Base-by-base conservation (phyloP, 331 rosid species). In the Prunus yedoensis region DNA sequence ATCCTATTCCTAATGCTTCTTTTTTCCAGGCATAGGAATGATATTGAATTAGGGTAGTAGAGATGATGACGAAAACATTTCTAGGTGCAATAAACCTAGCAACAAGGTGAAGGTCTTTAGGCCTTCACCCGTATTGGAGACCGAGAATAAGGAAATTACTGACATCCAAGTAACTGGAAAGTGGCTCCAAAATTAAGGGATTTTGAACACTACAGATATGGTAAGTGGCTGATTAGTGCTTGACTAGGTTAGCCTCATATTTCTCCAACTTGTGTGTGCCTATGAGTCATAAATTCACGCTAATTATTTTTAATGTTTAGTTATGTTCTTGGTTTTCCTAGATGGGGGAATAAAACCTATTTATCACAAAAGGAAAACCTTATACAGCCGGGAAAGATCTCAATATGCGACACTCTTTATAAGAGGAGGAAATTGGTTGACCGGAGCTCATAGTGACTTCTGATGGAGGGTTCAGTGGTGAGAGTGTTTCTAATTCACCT, bases 21-120 rank as follows among this genome's bases (percentile, higher is more conserved):
- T 43, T 83, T 86, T 90, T 83, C 85, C 52, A 75, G 80, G 89
- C 80, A 83, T 83, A 83, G 89, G 85, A 90, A 85, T 85, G 82
- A 73, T 80, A 81, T 46, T 77, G 88, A 85, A 86, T 80, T 92
- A 90, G n/a, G 90, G 86, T 78, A 75, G 87, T 83, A 92, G 89
- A 80, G 99, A 91, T 88, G 96, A 94, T 85, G 97, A 89, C 53
- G 99, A 90, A 87, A 94, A 86, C 7, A 77, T 89, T 75, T 47
- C 75, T 43, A 77, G 93, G 89, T 79, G 81, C 88, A 73, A 74
- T 72, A 90, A 90, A 81, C 75, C 79, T 74, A 76, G 92, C 82
- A 80, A 86, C 75, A 91, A 88, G 75, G 68, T 74, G 4, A 94
- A 85, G 85, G 89, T 83, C 56, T 86, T 50, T 77, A 92, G 81